Percentiles rank a stretch among this genome's conserved stretches.
Evolutionary conservation across 2,329 filamentous ascomycete species (phyloP).

Genomic region (Botrytis medusae): DNA sequence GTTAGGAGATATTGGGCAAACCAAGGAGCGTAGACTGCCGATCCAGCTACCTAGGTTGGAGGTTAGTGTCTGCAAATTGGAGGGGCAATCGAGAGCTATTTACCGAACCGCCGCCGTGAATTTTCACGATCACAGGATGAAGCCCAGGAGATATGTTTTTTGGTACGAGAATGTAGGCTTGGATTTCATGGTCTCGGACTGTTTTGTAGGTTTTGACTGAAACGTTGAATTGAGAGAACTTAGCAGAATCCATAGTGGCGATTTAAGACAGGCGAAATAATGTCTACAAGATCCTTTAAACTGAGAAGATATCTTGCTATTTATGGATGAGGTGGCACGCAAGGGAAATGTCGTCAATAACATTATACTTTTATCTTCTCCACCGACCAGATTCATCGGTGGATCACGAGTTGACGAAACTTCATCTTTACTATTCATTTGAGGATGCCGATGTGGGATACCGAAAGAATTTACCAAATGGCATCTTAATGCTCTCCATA

Average conservation of each 20-base stretch:
- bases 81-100: not conserved
- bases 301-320: not conserved
- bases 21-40: not conserved
- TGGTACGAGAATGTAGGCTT: not conserved
- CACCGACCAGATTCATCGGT: not conserved
- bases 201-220: not conserved
- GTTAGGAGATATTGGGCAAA: not conserved
- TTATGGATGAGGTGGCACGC: not conserved
- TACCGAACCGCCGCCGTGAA: not conserved
- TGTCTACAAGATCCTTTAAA: accelerated
- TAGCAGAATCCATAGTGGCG: not conserved
- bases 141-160: not conserved
- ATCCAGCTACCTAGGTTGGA: not conserved
- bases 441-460: not conserved
- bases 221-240: not conserved
- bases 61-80: not conserved
- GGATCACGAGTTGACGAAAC: not conserved
- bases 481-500: not conserved
- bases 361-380: not conserved
- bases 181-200: not conserved
- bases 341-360: not conserved
- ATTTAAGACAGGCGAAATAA: not conserved
- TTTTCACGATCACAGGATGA: not conserved
- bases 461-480: not conserved
- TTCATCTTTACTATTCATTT: not conserved